Conservation (phyloP, 805 yeast species). For the Blastobotrys robertii region DNA sequence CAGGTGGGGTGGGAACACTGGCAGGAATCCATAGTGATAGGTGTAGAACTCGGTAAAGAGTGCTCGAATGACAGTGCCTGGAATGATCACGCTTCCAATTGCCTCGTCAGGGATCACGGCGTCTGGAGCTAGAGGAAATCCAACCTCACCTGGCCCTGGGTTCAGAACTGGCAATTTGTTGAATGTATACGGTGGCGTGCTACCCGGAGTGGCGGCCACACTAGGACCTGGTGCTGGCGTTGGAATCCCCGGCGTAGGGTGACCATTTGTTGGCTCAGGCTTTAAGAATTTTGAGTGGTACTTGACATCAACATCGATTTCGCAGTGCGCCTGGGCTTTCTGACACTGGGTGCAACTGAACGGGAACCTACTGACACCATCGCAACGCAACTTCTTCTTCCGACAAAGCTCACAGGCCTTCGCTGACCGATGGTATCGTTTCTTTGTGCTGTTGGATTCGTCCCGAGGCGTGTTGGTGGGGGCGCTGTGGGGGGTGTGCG, state of each 20-base stretch:
- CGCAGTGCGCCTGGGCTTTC: conserved; percentile 64
- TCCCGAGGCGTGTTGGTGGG: too few species aligned
- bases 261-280: background rate
- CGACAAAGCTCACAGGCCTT: conserved; percentile 71
- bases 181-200: background rate
- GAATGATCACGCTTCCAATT: conserved; percentile 4
- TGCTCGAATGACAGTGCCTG: background rate
- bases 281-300: conserved; percentile 31
- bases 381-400: conserved; percentile 80
- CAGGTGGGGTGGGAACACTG: conserved; percentile 5
- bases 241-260: background rate
- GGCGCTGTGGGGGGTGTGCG: too few species aligned
- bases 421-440: conserved; percentile 6
- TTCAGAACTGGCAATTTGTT: conserved; percentile 1
- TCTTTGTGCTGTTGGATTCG: background rate
- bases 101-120: background rate
- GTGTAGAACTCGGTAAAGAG: conserved; percentile 5
- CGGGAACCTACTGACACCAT: conserved; percentile 71
- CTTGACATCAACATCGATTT: conserved; percentile 78
- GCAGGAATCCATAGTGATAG: conserved; percentile 3
- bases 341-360: conserved; percentile 68
- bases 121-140: background rate
- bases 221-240: background rate
- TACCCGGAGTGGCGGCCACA: background rate
- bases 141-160: background rate